Evolutionary conservation across 2,329 filamentous ascomycete genomes (phyloP), one percentile per base, ranked within the genome.

Genomic region (Cylindrodendrum hubeiense): DNA sequence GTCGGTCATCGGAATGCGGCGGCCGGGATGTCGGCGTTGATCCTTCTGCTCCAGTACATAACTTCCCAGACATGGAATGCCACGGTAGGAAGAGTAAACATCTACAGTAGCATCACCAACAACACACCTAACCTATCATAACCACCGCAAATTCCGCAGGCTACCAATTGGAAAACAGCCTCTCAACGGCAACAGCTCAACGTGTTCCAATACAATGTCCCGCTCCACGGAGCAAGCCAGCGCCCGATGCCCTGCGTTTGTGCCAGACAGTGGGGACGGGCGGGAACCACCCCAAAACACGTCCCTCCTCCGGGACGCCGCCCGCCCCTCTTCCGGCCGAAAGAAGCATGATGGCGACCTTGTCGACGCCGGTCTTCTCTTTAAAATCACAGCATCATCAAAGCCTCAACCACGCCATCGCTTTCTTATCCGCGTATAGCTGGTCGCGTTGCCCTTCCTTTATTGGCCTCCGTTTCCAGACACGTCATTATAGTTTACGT

Each of bases 401-500:
- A 34, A 39, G 37, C 46, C 17, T 34, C 26, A 44, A 63, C 60
- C 41, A 54, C 58, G 44, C 54, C 53, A 51, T 57, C 28, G 33
- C 17, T 19, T 19, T 4, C 41, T 37, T 15, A 53, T 53, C 55
- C 47, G 54, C 60, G 53, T 63, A 58, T 63, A 52, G 24, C 46
- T 34, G 21, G 60, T 41, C n/a, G 30, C 60, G 47, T 41, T 19
- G 37, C 22, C 59, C 17, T 17, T 44, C 22, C 21, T 17, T 56
- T 28, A 33, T 55, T 44, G 37, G 51, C 52, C 30, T 30, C 34
- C 34, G 26, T 63, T 41, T 49, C 21, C 53, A 58, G 39, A 33
- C 60, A 57, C 60, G 53, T 58, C 54, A 63, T 63, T 49, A 30
- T 19, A 24, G 46, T 46, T 52, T 24, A 44, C 41, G 56, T 60